These are phyloP conservation scores for Saccharomycopsis hybrid DNA, from an alignment of 1,139 yeast species.

Conservation along the genomic window DNA sequence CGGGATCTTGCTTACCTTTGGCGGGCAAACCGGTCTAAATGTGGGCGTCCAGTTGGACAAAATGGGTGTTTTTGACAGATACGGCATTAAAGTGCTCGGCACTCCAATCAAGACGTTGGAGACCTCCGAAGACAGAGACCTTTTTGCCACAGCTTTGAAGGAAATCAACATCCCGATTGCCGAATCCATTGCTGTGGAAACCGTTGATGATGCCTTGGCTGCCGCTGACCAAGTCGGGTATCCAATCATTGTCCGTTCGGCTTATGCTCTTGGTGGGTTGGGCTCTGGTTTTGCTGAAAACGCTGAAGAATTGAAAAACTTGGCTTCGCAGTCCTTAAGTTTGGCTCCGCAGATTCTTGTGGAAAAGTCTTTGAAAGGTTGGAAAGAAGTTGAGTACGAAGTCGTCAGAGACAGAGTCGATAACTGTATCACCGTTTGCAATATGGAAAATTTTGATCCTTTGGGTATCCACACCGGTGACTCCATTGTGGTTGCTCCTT, in stretches of 20 bases:
- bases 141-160: conserved; percentile 88
- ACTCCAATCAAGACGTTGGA: conserved; percentile 93
- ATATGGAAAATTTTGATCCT: conserved; percentile 98
- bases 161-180: conserved; percentile 95
- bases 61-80: conserved; percentile 88
- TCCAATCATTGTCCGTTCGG: conserved; percentile 97
- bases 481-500: conserved; percentile 97
- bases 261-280: conserved; percentile 94
- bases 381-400: conserved; percentile 99
- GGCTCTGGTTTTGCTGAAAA: conserved; percentile 96
- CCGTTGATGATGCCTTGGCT: conserved; percentile 81
- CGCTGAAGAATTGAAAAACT: conserved; percentile 72
- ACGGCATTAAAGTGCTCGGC: conserved; percentile 90
- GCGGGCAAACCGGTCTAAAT: conserved; percentile 96
- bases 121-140: conserved; percentile 95
- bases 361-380: conserved; percentile 94
- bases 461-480: conserved; percentile 98
- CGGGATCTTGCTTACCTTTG: conserved; percentile 90
- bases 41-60: conserved; percentile 93
- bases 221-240: conserved; percentile 88
- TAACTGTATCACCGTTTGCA: conserved; percentile 97
- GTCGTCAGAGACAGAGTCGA: conserved; percentile 96
- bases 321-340: conserved; percentile 84
- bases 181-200: conserved; percentile 90
- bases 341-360: conserved; percentile 92